Percentiles rank a stretch among this genome's conserved stretches.
Evolutionary conservation across 2,329 filamentous ascomycete genomes (phyloP).

Genomic region (Aspergillus neoniger): DNA sequence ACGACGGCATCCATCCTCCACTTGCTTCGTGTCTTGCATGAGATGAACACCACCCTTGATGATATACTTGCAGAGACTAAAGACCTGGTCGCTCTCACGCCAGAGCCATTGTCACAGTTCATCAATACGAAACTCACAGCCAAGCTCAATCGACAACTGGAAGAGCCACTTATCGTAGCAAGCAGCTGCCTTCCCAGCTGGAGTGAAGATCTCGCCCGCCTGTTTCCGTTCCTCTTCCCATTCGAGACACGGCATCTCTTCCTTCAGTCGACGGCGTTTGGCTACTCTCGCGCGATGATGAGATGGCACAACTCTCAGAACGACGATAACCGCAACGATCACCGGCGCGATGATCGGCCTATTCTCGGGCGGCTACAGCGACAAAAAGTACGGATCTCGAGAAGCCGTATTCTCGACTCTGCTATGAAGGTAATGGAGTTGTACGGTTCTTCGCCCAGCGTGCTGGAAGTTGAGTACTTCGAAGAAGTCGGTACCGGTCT

Average conservation of each 20-base stretch:
- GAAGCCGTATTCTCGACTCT: slow-evolving; percentile 91
- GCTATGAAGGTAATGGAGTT: slow-evolving; percentile 98
- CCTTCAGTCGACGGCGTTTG: slow-evolving; percentile 95
- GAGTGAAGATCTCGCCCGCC: slow-evolving; percentile 90
- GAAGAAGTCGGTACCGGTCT: slow-evolving; percentile 97
- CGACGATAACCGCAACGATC: slow-evolving; percentile 76
- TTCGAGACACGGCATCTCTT: slow-evolving; percentile 98
- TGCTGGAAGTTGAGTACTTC: slow-evolving; percentile 97
- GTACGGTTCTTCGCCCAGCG: slow-evolving; percentile 93
- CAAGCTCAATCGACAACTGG: slow-evolving; percentile 93
- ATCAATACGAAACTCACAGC: slow-evolving; percentile 98
- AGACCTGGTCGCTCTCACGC: slow-evolving; percentile 67
- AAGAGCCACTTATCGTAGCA: slow-evolving; percentile 94
- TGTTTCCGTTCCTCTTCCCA: slow-evolving; percentile 96
- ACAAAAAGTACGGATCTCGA: slow-evolving; percentile 96
- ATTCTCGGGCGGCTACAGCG: slow-evolving; percentile 89
- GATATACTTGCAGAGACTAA: slow-evolving; percentile 82
- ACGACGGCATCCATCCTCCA: slow-evolving; percentile 84
- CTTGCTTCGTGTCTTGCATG: slow-evolving; percentile 85
- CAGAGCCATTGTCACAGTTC: slow-evolving; percentile 87
- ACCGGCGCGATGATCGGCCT: slow-evolving; percentile 81
- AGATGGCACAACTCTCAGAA: slow-evolving; percentile 93
- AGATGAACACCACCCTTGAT: slow-evolving; percentile 89
- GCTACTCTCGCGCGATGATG: slow-evolving; percentile 95
- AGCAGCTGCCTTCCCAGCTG: slow-evolving; percentile 94